These are phyloP conservation scores for Nepenthes alata DNA, from an alignment of 179 eudicot genomes.

Conservation along the genomic window DNA sequence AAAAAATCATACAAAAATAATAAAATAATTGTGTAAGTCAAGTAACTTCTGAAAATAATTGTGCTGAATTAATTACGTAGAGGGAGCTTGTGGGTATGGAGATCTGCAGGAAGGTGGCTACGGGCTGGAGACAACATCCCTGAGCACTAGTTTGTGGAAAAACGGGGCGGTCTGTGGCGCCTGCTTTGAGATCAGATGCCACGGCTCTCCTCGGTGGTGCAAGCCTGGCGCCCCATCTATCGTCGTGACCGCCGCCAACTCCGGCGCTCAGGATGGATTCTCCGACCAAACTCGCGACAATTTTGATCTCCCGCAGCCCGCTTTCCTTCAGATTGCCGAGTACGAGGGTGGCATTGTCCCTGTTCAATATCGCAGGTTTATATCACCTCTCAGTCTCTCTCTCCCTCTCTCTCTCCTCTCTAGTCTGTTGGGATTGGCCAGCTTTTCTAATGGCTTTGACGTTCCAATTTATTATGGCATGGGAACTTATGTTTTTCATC, in stretches of 20 bases:
- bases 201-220: constrained; percentile 32
- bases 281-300: constrained; percentile 59
- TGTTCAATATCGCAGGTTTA: constrained; percentile 49
- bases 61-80: constrained; percentile 8
- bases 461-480: too few species aligned
- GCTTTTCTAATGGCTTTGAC: too few species aligned
- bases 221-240: constrained; percentile 25
- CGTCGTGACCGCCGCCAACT: constrained; percentile 50
- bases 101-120: constrained; percentile 32
- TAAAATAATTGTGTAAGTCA: too few species aligned
- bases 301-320: constrained; percentile 58
- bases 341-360: constrained; percentile 52
- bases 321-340: constrained; percentile 41
- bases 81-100: constrained; percentile 61
- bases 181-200: constrained; percentile 56
- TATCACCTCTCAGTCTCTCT: neutral
- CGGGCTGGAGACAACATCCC: constrained; percentile 43
- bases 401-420: too few species aligned
- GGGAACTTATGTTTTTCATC: too few species aligned
- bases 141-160: constrained; percentile 46
- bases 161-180: constrained; percentile 55
- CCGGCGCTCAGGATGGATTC: constrained; percentile 38
- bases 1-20: too few species aligned
- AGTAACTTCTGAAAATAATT: neutral
- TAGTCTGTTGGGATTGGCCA: too few species aligned